Percentiles rank a stretch among this genome's conserved stretches.
phyloP scores from a whole-genome alignment of 108 stramenopile species.

The Pelagomonas calceolata region DNA sequence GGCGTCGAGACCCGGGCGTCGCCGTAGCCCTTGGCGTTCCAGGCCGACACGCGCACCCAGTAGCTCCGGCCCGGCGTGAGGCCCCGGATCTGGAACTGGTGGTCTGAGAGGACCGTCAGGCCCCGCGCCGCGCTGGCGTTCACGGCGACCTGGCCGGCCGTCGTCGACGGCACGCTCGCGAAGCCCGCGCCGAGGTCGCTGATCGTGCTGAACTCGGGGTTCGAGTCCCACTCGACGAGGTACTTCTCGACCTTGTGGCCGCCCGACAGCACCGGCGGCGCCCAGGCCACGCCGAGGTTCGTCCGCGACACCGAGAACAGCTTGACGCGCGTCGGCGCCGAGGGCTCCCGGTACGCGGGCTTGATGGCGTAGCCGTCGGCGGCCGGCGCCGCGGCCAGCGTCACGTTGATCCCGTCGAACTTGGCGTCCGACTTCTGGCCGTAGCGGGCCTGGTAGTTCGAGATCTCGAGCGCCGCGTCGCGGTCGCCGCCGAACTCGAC shows the following conservation, averaged over 20 bases:
- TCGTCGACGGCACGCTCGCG: neutral
- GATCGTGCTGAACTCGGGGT: constrained; percentile 5
- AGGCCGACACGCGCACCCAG: constrained; percentile 47
- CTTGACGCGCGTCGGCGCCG: constrained; percentile 28
- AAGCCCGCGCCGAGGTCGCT: neutral
- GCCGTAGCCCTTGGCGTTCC: constrained; percentile 32
- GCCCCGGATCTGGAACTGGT: constrained; percentile 25
- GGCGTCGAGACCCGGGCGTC: constrained; percentile 34
- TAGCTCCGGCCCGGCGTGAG: constrained; percentile 32
- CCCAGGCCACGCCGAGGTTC: constrained; percentile 46
- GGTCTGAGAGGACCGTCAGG: neutral
- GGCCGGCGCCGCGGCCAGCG: too few species aligned
- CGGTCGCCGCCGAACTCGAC: too few species aligned
- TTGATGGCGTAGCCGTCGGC: neutral
- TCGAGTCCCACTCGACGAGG: constrained; percentile 56
- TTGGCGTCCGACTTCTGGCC: too few species aligned
- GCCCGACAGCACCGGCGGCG: constrained; percentile 33
- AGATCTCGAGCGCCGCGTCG: too few species aligned
- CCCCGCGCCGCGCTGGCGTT: neutral
- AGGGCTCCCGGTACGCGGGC: constrained; percentile 1
- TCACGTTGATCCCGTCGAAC: too few species aligned
- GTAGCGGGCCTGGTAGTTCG: too few species aligned
- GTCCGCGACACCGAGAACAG: constrained; percentile 44
- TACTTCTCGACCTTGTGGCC: constrained; percentile 46
- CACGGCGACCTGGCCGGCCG: neutral